phyloP scores from a whole-genome alignment of 164 flowering plant genomes.

The Vitis labrusca region DNA sequence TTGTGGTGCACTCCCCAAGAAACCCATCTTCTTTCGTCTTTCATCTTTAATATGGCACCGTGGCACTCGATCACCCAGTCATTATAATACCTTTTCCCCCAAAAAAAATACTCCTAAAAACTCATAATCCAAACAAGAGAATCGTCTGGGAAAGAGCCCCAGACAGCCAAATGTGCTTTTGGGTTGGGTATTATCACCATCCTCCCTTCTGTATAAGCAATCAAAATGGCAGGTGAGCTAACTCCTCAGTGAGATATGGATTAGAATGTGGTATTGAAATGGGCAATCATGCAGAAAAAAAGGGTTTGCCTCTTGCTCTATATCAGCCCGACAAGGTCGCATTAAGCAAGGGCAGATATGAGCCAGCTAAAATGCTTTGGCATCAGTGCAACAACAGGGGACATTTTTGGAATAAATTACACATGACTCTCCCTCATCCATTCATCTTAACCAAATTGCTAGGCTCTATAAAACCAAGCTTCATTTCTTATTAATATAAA shows the following conservation, averaged over 20 bases:
- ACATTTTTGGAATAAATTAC: constrained; percentile 22
- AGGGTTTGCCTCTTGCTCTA: constrained; percentile 14
- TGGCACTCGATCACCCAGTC: too few species aligned
- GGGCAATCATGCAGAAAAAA: constrained; percentile 27
- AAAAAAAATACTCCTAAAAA: neutral
- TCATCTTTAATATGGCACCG: too few species aligned
- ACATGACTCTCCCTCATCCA: neutral
- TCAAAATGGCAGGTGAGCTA: constrained; percentile 3
- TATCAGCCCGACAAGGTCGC: constrained; percentile 41
- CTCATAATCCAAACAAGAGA: too few species aligned
- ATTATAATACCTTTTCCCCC: neutral
- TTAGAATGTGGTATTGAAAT: constrained; percentile 6
- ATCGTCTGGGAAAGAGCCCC: constrained; percentile 4
- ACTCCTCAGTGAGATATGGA: constrained; percentile 8
- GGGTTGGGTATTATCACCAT: too few species aligned
- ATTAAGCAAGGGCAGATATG: constrained; percentile 41
- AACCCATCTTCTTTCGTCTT: too few species aligned
- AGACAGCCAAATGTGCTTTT: neutral
- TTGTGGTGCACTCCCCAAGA: too few species aligned
- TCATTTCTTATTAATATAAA: too few species aligned
- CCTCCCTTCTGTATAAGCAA: neutral
- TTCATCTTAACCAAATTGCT: too few species aligned
- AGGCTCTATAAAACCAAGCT: neutral
- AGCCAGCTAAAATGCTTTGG: constrained; percentile 33
- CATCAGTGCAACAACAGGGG: constrained; percentile 21